Evolutionary conservation across 1,139 yeast genomes (phyloP), one percentile per base, ranked within the genome.

Genomic region (Candida tropicalis): DNA sequence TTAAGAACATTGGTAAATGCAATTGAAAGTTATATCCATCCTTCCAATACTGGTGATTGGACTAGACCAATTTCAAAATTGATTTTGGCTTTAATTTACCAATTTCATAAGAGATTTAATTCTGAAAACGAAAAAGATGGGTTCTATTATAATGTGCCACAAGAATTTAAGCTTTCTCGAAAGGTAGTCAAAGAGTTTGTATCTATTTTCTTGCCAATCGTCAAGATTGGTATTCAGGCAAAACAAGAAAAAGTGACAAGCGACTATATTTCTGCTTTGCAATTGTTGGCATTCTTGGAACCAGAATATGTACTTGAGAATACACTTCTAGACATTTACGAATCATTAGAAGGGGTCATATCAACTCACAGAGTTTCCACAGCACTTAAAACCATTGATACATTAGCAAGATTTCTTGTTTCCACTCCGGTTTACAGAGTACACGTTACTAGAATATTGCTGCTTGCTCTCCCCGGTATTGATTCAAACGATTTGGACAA

Each of bases 41-140:
- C 99, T 4, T 90, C 98, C 0, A 91, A 91, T 59, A 65, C 75
- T 15, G 98, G 97, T 0, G 76, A 77, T 17, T 91, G 99, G 98
- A 79, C 95, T 1, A 66, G 78, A 35, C 73, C 86, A 5, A 79
- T 93, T 33, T 75, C 95, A 1, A 80, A 81, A 48, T 73, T 87
- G 26, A 67, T 87, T 10, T 75, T 79, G 49, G 75, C 79, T 40
- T 66, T 83, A 43, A 68, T 80, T 3, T 70, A 75, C 44, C 79
- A 77, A 52, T 82, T 79, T 48, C 89, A 83, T 56, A 76, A 77
- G 46, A 71, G 95, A 55, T 69, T 59, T 36, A 66, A 73, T 43
- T 61, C 72, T 39, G 90, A 84, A 54, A 60, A 62, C 3, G 66
- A 70, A 38, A 58, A 55, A 13, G 58, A 70, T 24, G 81, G 79